A percentile compares a stretch with the other conserved stretches of the same genome.
Evolutionary conservation across 2,329 filamentous ascomycete species (phyloP).

Genomic region (Sarocladium kiliense): DNA sequence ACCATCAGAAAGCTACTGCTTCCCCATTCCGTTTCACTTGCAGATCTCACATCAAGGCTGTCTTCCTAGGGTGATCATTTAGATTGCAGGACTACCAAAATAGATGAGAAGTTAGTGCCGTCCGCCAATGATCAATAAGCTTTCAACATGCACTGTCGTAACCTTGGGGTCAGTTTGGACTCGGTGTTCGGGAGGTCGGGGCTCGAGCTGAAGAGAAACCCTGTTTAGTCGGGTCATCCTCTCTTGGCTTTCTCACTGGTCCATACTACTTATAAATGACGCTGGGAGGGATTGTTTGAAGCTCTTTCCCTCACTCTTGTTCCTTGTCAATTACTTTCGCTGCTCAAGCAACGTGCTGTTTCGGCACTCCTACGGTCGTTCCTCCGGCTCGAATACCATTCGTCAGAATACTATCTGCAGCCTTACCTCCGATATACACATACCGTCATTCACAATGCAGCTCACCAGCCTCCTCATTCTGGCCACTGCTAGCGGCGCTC

Average conservation of each 20-base stretch:
- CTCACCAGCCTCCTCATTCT: slow-evolving; percentile 14
- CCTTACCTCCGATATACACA: too few relatives aligned
- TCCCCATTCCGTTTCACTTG: not conserved
- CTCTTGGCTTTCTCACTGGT: too few relatives aligned
- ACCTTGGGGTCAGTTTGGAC: not conserved
- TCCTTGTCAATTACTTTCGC: not conserved
- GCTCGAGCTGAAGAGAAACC: not conserved
- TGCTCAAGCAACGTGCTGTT: too few relatives aligned
- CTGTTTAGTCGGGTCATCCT: not conserved
- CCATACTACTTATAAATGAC: too few relatives aligned
- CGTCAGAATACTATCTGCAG: too few relatives aligned
- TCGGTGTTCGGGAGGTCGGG: not conserved
- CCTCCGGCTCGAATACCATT: not conserved
- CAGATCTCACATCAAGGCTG: not conserved
- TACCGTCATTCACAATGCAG: too few relatives aligned
- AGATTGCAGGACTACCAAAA: not conserved
- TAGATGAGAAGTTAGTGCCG: not conserved
- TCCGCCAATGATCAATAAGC: not conserved
- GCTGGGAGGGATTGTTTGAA: too few relatives aligned
- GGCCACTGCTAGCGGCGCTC: slow-evolving; percentile 15
- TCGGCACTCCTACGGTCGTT: not conserved
- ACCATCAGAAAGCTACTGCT: not conserved
- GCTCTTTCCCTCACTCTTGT: not conserved
- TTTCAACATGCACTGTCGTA: not conserved
- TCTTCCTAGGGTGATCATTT: not conserved